Evolutionary conservation across 2,329 filamentous ascomycete species (phyloP), one percentile per base, ranked within the genome.

Genomic region (Mycogone perniciosa): DNA sequence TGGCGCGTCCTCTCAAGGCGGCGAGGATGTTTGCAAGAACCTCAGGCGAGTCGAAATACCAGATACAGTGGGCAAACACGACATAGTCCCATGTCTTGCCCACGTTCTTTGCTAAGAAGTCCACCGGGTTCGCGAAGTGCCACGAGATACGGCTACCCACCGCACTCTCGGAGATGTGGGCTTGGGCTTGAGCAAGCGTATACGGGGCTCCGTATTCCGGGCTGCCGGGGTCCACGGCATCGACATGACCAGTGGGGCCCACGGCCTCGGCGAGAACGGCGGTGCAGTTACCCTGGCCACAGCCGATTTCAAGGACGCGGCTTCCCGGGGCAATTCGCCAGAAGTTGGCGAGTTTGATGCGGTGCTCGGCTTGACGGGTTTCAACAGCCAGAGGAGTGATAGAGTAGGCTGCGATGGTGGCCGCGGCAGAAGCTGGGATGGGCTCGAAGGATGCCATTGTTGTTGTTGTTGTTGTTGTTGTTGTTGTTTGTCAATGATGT

Each of bases 221-320:
- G 1, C 65, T 57, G 0, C 71, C 78, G 1, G 77, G 79, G 63
- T 82, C 79, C 30, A 81, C 61, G 4, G 76, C 79, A 46, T 73
- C 71, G 10, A 81, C 65, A 43, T 63, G 64, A 0, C 77, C 76
- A 0, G 62, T 31, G 9, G 68, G 59, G 3, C 74, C 72, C 1
- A 77, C 70, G 20, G 59, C 70, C 57, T 70, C 60, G 42, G 79
- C 80, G 13, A 83, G 71, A 3, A 74, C 75, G 8, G 73, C 68
- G 2, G 80, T 82, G 57, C 73, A 76, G 53, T 78, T 77, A 2
- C 80, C 80, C 56, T 83, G 80, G 1, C 80, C 80, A 62, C 80
- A 82, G 45, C 79, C 80, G 35, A 84, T 62, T 59, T 83, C 80
- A 2, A 84, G 69, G 6, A 82, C 61, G 3, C 67, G 70, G 30